Percentiles rank a stretch among this genome's conserved stretches.
Conservation (phyloP, 768 basidiomycete species). For the Hypsizygus marmoreus region DNA sequence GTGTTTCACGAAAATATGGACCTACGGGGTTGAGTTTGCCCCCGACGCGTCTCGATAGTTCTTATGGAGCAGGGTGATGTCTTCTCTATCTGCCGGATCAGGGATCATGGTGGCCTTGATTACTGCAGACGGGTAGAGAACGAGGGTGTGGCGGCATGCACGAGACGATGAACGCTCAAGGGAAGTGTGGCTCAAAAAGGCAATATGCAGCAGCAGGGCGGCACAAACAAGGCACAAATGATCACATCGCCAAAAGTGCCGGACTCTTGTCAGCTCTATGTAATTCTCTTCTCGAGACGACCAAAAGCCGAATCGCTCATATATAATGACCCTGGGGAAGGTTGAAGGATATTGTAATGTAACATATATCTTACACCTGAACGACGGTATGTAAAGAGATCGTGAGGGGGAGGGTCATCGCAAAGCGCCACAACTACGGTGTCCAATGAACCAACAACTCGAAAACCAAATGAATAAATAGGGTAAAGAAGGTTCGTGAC, state of each 20-base stretch:
- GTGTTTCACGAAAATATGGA: too few species aligned
- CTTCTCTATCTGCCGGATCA: constrained; percentile 3
- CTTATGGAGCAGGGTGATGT: background rate
- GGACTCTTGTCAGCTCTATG: background rate
- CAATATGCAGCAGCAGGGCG: constrained; percentile 2
- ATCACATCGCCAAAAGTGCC: background rate
- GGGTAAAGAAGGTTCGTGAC: constrained; percentile 10
- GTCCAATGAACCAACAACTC: constrained; percentile 13
- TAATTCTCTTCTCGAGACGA: background rate
- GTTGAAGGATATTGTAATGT: constrained; percentile 7
- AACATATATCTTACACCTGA: constrained; percentile 9
- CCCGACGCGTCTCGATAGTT: constrained; percentile 14
- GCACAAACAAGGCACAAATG: background rate
- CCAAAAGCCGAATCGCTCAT: background rate
- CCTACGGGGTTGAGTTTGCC: constrained; percentile 2
- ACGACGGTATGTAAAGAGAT: constrained; percentile 6
- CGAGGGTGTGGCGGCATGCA: constrained; percentile 11
- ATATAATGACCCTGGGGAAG: background rate
- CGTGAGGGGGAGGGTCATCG: constrained; percentile 4
- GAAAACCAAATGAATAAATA: constrained; percentile 18
- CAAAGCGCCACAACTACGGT: constrained; percentile 3
- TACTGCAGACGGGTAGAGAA: background rate
- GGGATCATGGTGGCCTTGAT: constrained; percentile 8
- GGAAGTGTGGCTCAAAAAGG: constrained; percentile 15
- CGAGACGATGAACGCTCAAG: constrained; percentile 3